phyloP scores from a whole-genome alignment of 495 filamentous ascomycete species.

The Clohesyomyces aquaticus region DNA sequence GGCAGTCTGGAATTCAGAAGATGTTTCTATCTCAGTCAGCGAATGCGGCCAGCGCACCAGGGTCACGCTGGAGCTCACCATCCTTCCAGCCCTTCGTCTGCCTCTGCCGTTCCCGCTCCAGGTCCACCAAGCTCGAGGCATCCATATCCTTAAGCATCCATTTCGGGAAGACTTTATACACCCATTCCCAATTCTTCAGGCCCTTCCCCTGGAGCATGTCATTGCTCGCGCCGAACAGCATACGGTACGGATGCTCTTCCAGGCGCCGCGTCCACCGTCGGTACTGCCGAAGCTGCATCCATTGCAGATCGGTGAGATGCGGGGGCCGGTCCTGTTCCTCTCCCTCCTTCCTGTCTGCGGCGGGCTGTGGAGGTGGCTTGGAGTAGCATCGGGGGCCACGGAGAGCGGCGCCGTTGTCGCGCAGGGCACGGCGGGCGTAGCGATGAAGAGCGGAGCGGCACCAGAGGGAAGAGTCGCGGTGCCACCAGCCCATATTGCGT shows the following conservation, averaged over 20 bases:
- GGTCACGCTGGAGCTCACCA: background rate
- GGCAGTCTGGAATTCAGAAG: background rate
- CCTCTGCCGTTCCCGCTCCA: background rate
- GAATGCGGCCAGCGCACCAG: background rate
- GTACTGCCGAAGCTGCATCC: conserved; percentile 1
- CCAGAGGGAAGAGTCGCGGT: conserved; percentile 5
- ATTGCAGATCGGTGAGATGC: background rate
- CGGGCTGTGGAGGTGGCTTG: background rate
- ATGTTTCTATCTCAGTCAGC: background rate
- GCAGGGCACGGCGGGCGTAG: conserved; percentile 1
- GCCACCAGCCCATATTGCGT: conserved; percentile 3
- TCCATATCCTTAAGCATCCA: conserved; percentile 13
- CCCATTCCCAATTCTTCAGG: conserved; percentile 6
- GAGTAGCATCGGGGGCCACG: background rate
- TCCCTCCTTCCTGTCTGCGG: background rate
- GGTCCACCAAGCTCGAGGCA: background rate
- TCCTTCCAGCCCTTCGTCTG: background rate
- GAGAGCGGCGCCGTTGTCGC: background rate
- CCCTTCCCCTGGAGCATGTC: conserved; percentile 9
- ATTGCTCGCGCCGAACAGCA: conserved; percentile 4
- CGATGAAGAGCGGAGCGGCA: conserved; percentile 1
- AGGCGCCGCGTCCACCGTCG: background rate
- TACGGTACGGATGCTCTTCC: background rate
- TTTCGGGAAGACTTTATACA: conserved; percentile 8
- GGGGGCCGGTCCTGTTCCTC: background rate